phyloP scores from a whole-genome alignment of 192 early-diverging fungal genomes.

The Mortierella antarctica region DNA sequence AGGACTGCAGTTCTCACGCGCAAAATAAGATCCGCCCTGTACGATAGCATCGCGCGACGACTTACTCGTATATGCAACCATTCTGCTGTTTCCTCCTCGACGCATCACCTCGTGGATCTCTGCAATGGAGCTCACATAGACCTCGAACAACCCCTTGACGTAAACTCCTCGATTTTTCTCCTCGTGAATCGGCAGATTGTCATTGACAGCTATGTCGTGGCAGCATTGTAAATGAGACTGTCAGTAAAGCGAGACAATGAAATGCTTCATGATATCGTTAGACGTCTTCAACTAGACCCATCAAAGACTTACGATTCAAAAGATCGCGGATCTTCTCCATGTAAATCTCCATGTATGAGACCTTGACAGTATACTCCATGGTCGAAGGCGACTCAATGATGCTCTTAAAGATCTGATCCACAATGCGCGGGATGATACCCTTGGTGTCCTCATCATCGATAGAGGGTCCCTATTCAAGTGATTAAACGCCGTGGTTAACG shows the following conservation, averaged over 20 bases:
- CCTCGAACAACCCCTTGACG: conserved; percentile 96
- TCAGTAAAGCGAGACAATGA: background rate
- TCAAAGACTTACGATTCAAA: conserved; percentile 76
- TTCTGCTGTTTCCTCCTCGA: conserved; percentile 87
- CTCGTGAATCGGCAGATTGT: conserved; percentile 97
- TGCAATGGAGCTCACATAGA: conserved; percentile 93
- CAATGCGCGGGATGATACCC: conserved; percentile 97
- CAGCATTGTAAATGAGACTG: background rate
- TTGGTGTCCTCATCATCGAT: conserved; percentile 91
- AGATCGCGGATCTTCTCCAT: conserved; percentile 99
- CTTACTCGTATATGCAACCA: conserved; percentile 92
- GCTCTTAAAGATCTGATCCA: conserved; percentile 93
- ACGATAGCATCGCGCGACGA: background rate
- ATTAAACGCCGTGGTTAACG: background rate
- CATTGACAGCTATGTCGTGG: conserved; percentile 69
- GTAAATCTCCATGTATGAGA: conserved; percentile 99
- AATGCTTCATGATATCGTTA: background rate
- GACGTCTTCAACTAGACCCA: background rate
- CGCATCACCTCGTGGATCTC: conserved; percentile 99
- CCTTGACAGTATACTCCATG: conserved; percentile 98
- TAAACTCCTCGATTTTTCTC: conserved; percentile 97
- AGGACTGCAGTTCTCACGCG: background rate
- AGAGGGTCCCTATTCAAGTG: conserved; percentile 78
- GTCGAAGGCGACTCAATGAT: conserved; percentile 92
- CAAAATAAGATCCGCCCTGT: background rate